Base-by-base conservation (phyloP, 2,329 filamentous ascomycete species). In the Raffaelea arxii region DNA sequence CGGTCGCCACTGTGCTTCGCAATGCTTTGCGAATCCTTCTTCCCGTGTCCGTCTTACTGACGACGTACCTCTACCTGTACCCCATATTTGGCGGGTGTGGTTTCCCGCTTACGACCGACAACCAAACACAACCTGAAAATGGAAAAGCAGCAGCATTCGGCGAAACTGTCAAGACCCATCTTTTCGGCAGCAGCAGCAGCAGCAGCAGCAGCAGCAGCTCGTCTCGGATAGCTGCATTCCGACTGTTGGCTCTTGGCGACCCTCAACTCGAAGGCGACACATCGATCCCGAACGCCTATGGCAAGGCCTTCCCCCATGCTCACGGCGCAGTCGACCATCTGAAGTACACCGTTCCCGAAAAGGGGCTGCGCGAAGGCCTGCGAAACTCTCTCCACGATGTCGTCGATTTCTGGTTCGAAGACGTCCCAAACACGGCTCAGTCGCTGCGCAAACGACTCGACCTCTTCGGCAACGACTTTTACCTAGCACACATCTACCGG, bases 241-340 rank as follows among this genome's bases (percentile, higher is more conserved):
- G 91, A 48, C 78, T 97, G 3, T 81, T 97, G 14, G 81, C 89
- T 1, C 77, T 97, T 21, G 91, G 86, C 50, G 91, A 97, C 62
- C 91, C 91, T 5, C 91, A 97, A 63, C 77, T 97, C 46, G 91
- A 97, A 66, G 91, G 91, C 56, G 87, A 95, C 60, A 88, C 84
- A 2, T 89, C 86, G 6, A 82, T 96, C 23, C 84, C 82, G 16
- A 74, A 72, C 45, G 67, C 70, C 30, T 68, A 73, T 52, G 63
- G 73, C 32, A 68, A 71, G 40, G 61, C 68, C 2, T 75, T 82
- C 43, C 75, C 77, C 1, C 75, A 82, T 54, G 55, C 75, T 3
- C 65, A 64, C 46, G 67, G 63, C 52, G 65, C 74, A 19, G 61
- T 66, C 43, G 62, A 63, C 25, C 75, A 75, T 48, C 57, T 70